Evolutionary conservation across 169 alveolate genomes (phyloP).

Genomic region (Plasmodium coatneyi): DNA sequence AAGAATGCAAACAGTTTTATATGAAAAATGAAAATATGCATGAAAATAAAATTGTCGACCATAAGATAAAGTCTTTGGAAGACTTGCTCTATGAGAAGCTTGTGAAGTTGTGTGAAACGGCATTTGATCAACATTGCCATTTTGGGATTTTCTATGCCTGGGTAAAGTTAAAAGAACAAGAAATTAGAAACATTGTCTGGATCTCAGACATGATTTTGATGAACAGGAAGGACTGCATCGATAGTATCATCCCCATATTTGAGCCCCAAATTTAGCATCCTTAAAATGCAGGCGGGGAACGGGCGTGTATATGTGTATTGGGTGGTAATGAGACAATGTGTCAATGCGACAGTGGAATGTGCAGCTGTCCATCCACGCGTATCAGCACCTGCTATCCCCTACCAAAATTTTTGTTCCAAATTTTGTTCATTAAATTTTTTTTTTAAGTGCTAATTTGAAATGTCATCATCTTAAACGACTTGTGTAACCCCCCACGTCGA

Average conservation of each 20-base stretch:
- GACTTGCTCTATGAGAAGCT: conserved; percentile 96
- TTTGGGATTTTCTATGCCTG: conserved; percentile 97
- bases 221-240: conserved; percentile 88
- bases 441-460: conserved; percentile 50
- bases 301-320: neutral
- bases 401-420: conserved; percentile 34
- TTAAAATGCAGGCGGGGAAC: neutral
- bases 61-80: conserved; percentile 88
- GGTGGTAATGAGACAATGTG: neutral
- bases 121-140: conserved; percentile 97
- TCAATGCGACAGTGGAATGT: neutral
- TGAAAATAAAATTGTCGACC: conserved; percentile 68
- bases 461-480: neutral
- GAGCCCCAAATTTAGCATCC: conserved; percentile 77
- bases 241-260: conserved; percentile 89
- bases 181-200: conserved; percentile 97
- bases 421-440: conserved; percentile 69
- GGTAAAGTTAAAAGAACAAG: conserved; percentile 98
- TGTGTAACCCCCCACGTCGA: neutral
- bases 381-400: neutral
- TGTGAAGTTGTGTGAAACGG: conserved; percentile 94
- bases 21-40: conserved; percentile 62
- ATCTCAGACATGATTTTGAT: conserved; percentile 96
- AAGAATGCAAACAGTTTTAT: conserved; percentile 87
- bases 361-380: neutral